Percentiles rank a stretch among this genome's conserved stretches.
phyloP scores from a whole-genome alignment of 495 filamentous ascomycete species.

The Aspergillus wentii region DNA sequence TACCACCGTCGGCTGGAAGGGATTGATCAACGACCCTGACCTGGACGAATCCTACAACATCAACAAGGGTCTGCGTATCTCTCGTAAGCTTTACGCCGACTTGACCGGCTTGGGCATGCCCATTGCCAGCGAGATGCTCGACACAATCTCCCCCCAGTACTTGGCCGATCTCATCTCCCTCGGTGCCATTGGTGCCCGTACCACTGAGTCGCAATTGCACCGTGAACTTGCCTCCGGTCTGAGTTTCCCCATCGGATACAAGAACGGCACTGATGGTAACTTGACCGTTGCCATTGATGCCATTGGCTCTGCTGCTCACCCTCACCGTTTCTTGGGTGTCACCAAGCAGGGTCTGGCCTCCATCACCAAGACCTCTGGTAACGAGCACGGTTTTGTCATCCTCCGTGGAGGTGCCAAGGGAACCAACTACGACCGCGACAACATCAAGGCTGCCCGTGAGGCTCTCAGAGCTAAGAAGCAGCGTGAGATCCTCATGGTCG shows the following conservation, averaged over 20 bases:
- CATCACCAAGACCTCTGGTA: constrained; percentile 87
- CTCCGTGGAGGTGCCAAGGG: constrained; percentile 85
- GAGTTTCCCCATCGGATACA: constrained; percentile 97
- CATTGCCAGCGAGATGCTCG: constrained; percentile 95
- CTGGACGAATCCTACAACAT: constrained; percentile 97
- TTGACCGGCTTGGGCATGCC: constrained; percentile 83
- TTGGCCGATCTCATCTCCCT: constrained; percentile 92
- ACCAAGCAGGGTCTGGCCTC: constrained; percentile 98
- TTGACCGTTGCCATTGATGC: constrained; percentile 94
- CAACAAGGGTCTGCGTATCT: constrained; percentile 94
- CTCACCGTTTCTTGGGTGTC: constrained; percentile 97
- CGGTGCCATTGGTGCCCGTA: constrained; percentile 92
- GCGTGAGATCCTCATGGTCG: constrained; percentile 90
- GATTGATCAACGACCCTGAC: constrained; percentile 97
- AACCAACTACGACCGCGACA: constrained; percentile 90
- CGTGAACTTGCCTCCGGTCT: constrained; percentile 94
- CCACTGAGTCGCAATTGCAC: constrained; percentile 96
- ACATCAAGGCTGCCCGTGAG: constrained; percentile 72
- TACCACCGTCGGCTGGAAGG: constrained; percentile 99
- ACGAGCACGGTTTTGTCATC: constrained; percentile 96
- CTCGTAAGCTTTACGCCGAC: constrained; percentile 84
- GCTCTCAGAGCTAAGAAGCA: constrained; percentile 79
- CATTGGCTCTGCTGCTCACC: constrained; percentile 83
- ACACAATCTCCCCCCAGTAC: constrained; percentile 97
- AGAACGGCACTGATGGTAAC: constrained; percentile 97